Evolutionary conservation across 306 rosid species (phyloP).

Genomic region (Calophaca sinica): DNA sequence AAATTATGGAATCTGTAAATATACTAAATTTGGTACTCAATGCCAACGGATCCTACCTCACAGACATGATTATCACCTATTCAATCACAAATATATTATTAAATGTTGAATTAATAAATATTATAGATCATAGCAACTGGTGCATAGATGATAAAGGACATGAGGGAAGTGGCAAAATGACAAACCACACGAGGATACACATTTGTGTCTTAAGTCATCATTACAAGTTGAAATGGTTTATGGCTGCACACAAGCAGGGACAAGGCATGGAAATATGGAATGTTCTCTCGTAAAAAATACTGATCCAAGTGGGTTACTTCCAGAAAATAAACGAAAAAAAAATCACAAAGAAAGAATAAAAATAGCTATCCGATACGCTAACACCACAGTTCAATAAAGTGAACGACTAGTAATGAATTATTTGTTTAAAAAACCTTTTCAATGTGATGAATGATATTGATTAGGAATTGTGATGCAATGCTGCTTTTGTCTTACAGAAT

Average conservation of each 20-base stretch:
- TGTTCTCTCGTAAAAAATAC: slow-evolving; percentile 9
- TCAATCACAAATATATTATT: no score
- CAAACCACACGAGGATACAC: slow-evolving; percentile 15
- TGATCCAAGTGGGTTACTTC: slow-evolving; percentile 27
- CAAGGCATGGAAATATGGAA: not conserved
- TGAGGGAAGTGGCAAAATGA: slow-evolving; percentile 20
- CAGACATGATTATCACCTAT: no score
- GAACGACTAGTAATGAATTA: not conserved
- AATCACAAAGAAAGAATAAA: not conserved
- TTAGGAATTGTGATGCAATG: not conserved
- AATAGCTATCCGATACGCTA: not conserved
- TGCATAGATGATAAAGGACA: not conserved
- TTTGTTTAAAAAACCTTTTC: no score
- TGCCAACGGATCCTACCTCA: no score
- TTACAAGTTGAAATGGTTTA: slow-evolving; percentile 9
- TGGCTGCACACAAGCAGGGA: not conserved
- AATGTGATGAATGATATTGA: no score
- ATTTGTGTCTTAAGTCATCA: not conserved
- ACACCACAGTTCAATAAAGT: not conserved
- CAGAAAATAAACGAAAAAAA: not conserved
- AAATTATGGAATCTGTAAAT: no score
- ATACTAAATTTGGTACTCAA: no score
- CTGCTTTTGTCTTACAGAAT: not conserved
- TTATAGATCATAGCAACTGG: not conserved
- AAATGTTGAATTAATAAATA: no score